Evolutionary conservation across 2,329 filamentous ascomycete species (phyloP).

Genomic region (Sclerotinia glacialis): DNA sequence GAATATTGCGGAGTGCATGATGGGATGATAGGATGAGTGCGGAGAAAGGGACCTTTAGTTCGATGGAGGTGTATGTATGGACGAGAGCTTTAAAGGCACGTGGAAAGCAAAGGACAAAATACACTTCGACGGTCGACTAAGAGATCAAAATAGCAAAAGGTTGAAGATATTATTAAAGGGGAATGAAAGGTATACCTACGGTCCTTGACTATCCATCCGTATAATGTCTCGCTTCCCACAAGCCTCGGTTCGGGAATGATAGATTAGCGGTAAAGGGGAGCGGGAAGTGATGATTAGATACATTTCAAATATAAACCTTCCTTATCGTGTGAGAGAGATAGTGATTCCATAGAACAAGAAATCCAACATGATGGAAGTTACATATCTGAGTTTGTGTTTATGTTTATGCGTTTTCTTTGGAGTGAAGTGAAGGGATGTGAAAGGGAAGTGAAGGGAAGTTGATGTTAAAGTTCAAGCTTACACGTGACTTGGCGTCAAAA

Average conservation of each 20-base stretch:
- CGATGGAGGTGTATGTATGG: neutral
- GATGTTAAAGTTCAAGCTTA: neutral
- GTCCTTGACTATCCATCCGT: neutral
- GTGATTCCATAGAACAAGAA: too few relatives aligned
- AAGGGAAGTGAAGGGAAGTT: neutral
- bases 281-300: neutral
- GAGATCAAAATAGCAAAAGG: neutral
- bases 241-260: slow-evolving; percentile 10
- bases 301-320: neutral
- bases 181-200: neutral
- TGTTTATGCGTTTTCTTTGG: too few relatives aligned
- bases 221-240: neutral
- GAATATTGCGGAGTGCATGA: slow-evolving; percentile 46
- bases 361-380: too few relatives aligned
- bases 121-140: neutral
- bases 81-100: too few relatives aligned
- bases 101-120: neutral
- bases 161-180: neutral
- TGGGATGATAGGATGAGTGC: neutral
- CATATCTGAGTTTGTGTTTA: neutral
- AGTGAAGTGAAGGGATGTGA: neutral
- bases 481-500: slow-evolving; percentile 17
- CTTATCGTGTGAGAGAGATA: too few relatives aligned
- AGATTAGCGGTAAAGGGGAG: slow-evolving; percentile 9
- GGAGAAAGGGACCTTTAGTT: neutral